A percentile compares a stretch with the other conserved stretches of the same genome.
Evolutionary conservation across 208 protist genomes (phyloP).

Genomic region (Angomonas deanei): DNA sequence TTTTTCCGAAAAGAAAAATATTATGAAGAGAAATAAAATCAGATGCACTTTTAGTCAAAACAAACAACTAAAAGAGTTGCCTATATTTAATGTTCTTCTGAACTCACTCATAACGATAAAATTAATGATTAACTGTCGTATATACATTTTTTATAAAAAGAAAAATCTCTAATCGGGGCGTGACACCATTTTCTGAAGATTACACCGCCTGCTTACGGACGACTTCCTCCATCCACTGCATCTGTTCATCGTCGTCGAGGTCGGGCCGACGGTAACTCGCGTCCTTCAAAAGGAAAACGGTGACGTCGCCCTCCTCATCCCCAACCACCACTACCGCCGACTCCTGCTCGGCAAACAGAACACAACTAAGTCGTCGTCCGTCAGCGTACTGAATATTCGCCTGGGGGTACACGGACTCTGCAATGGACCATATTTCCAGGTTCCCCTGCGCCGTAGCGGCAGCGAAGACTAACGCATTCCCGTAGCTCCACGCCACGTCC

Average conservation of each 20-base stretch:
- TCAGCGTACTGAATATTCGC: constrained; percentile 59
- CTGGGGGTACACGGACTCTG: constrained; percentile 66
- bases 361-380: constrained; percentile 60
- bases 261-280: constrained; percentile 38
- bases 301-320: constrained; percentile 86
- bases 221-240: constrained; percentile 64
- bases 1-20: not conserved
- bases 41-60: too few species aligned
- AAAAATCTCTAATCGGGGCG: too few species aligned
- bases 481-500: constrained; percentile 93
- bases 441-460: constrained; percentile 86
- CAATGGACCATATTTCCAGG: constrained; percentile 76
- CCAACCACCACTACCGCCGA: constrained; percentile 84
- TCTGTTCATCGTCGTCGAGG: constrained; percentile 74
- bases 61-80: too few species aligned
- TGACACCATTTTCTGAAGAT: too few species aligned
- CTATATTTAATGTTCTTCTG: too few species aligned
- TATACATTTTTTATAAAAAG: not conserved
- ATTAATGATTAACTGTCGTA: too few species aligned
- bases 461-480: constrained; percentile 89
- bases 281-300: constrained; percentile 56
- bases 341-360: constrained; percentile 86
- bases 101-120: too few species aligned
- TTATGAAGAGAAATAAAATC: too few species aligned
- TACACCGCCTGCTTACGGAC: constrained; percentile 45